Conservation (phyloP, 148 eudicot genomes). For the Fallopia convolvulus region DNA sequence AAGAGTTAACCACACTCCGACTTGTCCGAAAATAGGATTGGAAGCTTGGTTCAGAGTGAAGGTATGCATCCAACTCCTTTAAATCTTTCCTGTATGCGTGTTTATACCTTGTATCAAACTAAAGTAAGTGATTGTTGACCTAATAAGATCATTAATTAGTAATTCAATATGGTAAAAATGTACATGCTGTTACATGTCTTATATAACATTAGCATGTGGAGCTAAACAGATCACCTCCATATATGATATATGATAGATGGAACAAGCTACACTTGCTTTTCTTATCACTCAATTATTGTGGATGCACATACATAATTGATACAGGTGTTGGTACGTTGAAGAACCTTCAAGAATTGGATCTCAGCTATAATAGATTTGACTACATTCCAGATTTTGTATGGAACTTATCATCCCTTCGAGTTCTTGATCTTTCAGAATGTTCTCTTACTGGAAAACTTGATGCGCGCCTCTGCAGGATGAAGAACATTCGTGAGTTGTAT, state of each 20-base stretch:
- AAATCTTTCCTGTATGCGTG: neutral
- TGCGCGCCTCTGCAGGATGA: neutral
- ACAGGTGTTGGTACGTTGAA: neutral
- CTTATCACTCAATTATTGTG: neutral
- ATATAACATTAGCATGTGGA: too few relatives aligned
- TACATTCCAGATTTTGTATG: neutral
- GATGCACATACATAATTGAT: neutral
- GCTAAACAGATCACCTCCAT: too few relatives aligned
- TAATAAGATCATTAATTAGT: too few relatives aligned
- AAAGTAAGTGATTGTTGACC: too few relatives aligned
- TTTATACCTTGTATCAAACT: too few relatives aligned
- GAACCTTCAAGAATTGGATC: neutral
- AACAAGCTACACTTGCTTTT: too few relatives aligned
- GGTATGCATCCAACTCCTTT: neutral
- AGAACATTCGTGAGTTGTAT: neutral
- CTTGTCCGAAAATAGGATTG: neutral
- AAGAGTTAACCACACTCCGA: neutral
- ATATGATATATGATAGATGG: too few relatives aligned
- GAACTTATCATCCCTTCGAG: neutral
- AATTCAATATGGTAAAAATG: too few relatives aligned
- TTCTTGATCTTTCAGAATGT: neutral
- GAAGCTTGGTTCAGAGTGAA: neutral
- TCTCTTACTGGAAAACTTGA: neutral
- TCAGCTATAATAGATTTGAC: neutral
- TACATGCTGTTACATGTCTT: too few relatives aligned